These are phyloP conservation scores for Miscanthus lutarioriparius DNA, from an alignment of 176 grass and related monocot genomes.

Conservation along the genomic window DNA sequence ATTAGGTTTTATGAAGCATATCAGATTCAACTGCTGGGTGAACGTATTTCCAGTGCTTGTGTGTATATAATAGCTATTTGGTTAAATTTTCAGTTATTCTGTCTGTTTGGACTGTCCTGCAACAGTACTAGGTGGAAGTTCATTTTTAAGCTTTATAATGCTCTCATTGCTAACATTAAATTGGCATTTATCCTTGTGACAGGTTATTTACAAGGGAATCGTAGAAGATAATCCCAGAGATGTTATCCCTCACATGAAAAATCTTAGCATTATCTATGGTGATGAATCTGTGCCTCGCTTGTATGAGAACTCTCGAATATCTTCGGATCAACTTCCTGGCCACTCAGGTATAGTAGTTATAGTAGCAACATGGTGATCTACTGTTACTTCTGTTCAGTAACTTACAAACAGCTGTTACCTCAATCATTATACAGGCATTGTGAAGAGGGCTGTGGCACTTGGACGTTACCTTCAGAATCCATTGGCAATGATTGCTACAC, in stretches of 20 bases:
- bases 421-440: slow-evolving; percentile 59
- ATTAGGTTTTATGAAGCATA: neutral
- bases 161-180: slow-evolving; percentile 6
- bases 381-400: neutral
- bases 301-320: slow-evolving; percentile 88
- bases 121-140: neutral
- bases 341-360: slow-evolving; percentile 6
- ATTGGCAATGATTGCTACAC: slow-evolving; percentile 85
- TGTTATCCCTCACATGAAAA: slow-evolving; percentile 66
- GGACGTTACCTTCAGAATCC: slow-evolving; percentile 91
- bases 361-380: slow-evolving; percentile 26
- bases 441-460: slow-evolving; percentile 89
- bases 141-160: neutral
- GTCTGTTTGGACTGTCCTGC: neutral
- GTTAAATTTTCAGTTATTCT: neutral
- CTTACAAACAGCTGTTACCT: slow-evolving; percentile 11
- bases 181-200: slow-evolving; percentile 21
- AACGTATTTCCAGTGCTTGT: neutral
- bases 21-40: neutral
- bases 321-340: slow-evolving; percentile 80
- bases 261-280: slow-evolving; percentile 75
- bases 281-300: slow-evolving; percentile 87
- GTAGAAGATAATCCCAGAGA: slow-evolving; percentile 89
- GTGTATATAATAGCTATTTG: neutral
- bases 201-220: slow-evolving; percentile 92